Percentiles rank a stretch among this genome's conserved stretches.
These are phyloP conservation scores for Monosporascus cannonballus DNA, from an alignment of 2,329 filamentous ascomycete species.

Conservation along the genomic window DNA sequence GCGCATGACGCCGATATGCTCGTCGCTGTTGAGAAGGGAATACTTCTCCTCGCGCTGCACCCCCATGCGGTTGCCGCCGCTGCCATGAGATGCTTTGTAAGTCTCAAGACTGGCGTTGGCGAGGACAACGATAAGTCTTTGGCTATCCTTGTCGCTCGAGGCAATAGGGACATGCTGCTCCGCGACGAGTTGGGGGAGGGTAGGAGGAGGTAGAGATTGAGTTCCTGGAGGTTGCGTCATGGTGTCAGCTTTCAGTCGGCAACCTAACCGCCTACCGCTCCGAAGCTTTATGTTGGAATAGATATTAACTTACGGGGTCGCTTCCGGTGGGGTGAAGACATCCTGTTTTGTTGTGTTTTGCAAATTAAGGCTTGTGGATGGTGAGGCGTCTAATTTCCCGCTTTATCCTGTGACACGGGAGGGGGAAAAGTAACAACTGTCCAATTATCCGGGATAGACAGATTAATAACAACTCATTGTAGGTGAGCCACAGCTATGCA, in stretches of 20 bases:
- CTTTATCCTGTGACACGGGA: too few species aligned
- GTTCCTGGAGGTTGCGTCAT: conserved; percentile 56
- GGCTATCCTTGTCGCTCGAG: conserved; percentile 79
- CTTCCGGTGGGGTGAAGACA: neutral
- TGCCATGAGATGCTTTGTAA: conserved; percentile 81
- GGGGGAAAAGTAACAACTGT: too few species aligned
- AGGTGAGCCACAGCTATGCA: too few species aligned
- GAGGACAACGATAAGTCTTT: conserved; percentile 89
- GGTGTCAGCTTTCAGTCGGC: conserved; percentile 8
- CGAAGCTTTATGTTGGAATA: neutral
- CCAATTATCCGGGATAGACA: too few species aligned
- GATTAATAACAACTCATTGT: too few species aligned
- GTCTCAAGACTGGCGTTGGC: conserved; percentile 97
- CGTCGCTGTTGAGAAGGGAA: conserved; percentile 94
- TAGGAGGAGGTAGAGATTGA: conserved; percentile 88
- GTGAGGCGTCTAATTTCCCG: too few species aligned
- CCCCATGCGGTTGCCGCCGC: conserved; percentile 52
- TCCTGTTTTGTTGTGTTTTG: neutral
- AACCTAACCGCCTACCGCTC: neutral
- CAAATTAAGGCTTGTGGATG: too few species aligned
- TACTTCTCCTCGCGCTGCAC: conserved; percentile 85
- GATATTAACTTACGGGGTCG: neutral
- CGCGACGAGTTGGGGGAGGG: conserved; percentile 84
- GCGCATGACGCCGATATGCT: conserved; percentile 98
- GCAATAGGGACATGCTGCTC: conserved; percentile 86